Conservation (phyloP, 176 grass and related monocot species). For the Oryza brachyantha region DNA sequence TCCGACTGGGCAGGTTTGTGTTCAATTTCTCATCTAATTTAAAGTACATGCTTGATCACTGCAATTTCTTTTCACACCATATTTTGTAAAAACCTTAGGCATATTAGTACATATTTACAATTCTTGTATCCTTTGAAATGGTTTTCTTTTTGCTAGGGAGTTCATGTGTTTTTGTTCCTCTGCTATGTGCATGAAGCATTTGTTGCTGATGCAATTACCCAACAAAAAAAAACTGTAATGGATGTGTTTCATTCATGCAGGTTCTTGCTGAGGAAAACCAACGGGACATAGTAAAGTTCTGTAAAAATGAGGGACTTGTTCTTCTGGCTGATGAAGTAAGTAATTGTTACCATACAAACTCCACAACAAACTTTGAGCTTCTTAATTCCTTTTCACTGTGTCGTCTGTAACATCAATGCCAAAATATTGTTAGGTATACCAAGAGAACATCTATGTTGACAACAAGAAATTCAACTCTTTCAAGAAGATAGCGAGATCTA, state of each 20-base stretch:
- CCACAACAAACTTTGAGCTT: background rate
- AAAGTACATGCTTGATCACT: background rate
- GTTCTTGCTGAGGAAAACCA: slow-evolving; percentile 94
- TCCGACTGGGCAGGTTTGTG: slow-evolving; percentile 90
- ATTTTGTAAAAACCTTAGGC: background rate
- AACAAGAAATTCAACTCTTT: slow-evolving; percentile 96
- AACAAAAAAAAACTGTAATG: slow-evolving; percentile 2
- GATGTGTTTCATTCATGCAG: slow-evolving; percentile 37
- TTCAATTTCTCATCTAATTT: background rate
- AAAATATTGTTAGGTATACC: slow-evolving; percentile 70
- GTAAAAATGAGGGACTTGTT: slow-evolving; percentile 84
- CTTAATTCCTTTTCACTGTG: background rate
- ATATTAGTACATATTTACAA: background rate
- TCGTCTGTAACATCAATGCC: background rate
- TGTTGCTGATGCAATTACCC: background rate
- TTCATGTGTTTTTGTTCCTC: background rate
- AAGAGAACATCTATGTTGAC: slow-evolving; percentile 89
- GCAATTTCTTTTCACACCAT: background rate
- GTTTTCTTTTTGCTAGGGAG: slow-evolving; percentile 3
- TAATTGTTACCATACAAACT: background rate
- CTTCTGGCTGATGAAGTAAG: slow-evolving; percentile 97
- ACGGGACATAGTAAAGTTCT: slow-evolving; percentile 77
- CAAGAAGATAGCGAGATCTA: slow-evolving; percentile 79
- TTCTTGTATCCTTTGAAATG: slow-evolving; percentile 16
- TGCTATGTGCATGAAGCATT: slow-evolving; percentile 2